phyloP scores from a whole-genome alignment of 164 flowering plant species.

The Aristolochia californica region DNA sequence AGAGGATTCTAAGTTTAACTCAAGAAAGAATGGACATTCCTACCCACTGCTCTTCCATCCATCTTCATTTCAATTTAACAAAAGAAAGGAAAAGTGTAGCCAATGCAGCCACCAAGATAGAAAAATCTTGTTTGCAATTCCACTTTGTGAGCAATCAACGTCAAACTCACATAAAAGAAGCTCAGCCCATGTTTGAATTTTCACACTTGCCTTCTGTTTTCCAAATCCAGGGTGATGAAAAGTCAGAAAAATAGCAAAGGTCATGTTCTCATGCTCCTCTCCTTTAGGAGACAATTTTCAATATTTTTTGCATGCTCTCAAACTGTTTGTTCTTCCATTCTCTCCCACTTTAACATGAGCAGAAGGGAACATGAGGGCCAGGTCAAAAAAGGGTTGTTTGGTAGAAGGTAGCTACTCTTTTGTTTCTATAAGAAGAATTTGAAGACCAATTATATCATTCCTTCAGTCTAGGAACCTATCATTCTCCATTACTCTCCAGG shows the following conservation, averaged over 20 bases:
- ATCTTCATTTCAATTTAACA: too few species aligned
- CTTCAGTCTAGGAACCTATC: background rate
- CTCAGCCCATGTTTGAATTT: conserved; percentile 5
- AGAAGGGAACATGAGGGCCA: conserved; percentile 10
- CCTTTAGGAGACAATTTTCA: conserved; percentile 22
- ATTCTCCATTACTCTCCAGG: background rate
- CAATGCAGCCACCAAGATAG: background rate
- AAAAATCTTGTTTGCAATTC: conserved; percentile 2
- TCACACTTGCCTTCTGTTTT: too few species aligned
- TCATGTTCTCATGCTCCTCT: conserved; percentile 18
- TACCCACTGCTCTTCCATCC: too few species aligned
- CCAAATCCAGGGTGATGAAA: background rate
- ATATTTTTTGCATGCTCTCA: background rate
- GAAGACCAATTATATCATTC: background rate
- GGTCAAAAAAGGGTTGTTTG: conserved; percentile 3
- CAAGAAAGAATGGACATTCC: too few species aligned
- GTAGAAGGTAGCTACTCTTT: background rate
- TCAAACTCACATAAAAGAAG: conserved; percentile 6
- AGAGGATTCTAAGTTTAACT: too few species aligned
- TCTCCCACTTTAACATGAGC: conserved; percentile 4
- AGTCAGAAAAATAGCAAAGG: conserved; percentile 6
- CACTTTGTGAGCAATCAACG: conserved; percentile 4
- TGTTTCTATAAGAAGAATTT: conserved; percentile 1
- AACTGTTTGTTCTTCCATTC: conserved; percentile 1
- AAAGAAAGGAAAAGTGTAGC: background rate